Conservation (phyloP, 306 rosid genomes). For the Cyclanthera cordifolia region DNA sequence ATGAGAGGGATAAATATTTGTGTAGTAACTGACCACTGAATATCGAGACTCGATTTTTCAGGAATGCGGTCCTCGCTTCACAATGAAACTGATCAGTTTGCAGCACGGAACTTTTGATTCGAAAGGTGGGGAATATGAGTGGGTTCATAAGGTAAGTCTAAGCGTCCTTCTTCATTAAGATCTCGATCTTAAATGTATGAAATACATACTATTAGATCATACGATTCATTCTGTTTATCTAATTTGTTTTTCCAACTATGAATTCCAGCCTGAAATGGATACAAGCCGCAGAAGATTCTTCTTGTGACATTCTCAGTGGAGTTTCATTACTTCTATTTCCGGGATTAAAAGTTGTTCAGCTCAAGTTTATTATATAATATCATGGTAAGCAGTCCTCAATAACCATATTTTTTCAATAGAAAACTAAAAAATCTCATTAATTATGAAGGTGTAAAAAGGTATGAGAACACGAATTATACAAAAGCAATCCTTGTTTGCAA, state of each 20-base stretch:
- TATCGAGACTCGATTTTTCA: constrained; percentile 18
- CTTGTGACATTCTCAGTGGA: constrained; percentile 29
- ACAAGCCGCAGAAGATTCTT: constrained; percentile 95
- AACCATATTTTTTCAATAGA: no score
- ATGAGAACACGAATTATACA: no score
- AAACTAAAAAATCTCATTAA: no score
- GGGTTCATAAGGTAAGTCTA: constrained; percentile 83
- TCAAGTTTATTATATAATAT: neutral
- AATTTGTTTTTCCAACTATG: constrained; percentile 16
- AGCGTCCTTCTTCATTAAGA: neutral
- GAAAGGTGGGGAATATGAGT: constrained; percentile 77
- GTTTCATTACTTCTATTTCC: neutral
- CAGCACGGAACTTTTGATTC: constrained; percentile 81
- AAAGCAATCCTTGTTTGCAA: no score
- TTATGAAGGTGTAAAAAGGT: no score
- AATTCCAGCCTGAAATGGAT: constrained; percentile 81
- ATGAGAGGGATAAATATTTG: neutral
- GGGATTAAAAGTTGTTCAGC: neutral
- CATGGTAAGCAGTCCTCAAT: no score
- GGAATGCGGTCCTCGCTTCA: constrained; percentile 95
- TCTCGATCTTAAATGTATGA: neutral
- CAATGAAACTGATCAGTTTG: constrained; percentile 61
- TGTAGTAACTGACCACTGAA: neutral
- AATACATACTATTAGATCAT: neutral
- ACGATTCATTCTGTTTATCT: neutral